Conservation (phyloP, 257 asterid species). For the Gardenia jasminoides region DNA sequence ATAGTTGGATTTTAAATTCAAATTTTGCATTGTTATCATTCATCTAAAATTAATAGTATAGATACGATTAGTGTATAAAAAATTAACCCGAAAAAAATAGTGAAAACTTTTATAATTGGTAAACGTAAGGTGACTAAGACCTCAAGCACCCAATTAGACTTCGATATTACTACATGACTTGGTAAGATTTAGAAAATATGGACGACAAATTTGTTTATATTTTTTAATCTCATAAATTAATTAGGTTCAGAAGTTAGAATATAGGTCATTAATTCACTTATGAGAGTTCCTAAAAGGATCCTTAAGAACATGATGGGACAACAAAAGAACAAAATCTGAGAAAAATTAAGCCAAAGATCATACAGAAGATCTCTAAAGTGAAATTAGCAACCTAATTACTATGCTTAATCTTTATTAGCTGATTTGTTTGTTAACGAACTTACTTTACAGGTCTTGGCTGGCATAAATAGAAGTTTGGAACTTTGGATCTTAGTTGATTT, state of each 20-base stretch:
- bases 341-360: conserved; percentile 37
- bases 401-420: conserved; percentile 2
- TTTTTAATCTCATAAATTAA: conserved; percentile 3
- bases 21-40: too few relatives aligned
- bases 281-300: not conserved
- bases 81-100: too few relatives aligned
- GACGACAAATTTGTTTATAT: not conserved
- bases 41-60: too few relatives aligned
- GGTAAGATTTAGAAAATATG: not conserved
- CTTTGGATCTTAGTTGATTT: not conserved
- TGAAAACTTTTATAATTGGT: too few relatives aligned
- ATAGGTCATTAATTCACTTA: not conserved
- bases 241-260: conserved; percentile 1
- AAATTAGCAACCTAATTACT: conserved; percentile 24
- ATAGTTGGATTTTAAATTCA: too few relatives aligned
- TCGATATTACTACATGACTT: too few relatives aligned
- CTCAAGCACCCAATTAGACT: too few relatives aligned
- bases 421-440: not conserved
- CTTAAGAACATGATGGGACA: not conserved
- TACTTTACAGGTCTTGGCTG: not conserved
- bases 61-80: too few relatives aligned
- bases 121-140: too few relatives aligned
- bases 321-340: conserved; percentile 33
- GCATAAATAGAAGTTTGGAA: not conserved
- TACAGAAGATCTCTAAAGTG: conserved; percentile 39